Percentiles rank a stretch among this genome's conserved stretches.
phyloP scores from a whole-genome alignment of 176 grass and related monocot genomes.

The Melocanna baccifera region DNA sequence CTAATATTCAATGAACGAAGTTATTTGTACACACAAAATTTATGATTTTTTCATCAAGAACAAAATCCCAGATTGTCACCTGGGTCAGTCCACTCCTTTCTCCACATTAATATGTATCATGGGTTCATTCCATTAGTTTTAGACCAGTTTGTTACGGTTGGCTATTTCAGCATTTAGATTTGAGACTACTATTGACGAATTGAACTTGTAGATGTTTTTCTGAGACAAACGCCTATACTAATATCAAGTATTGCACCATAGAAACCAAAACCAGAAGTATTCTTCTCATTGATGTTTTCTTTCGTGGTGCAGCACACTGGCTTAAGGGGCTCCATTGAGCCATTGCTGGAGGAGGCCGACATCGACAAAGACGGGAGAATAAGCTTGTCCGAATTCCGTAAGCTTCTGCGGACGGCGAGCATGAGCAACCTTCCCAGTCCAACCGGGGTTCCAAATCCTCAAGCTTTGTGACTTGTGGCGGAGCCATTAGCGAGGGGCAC shows the following conservation, averaged over 20 bases:
- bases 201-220: neutral
- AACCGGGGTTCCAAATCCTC: conserved; percentile 47
- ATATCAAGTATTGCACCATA: neutral
- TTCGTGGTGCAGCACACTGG: conserved; percentile 66
- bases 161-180: conserved; percentile 11
- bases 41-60: neutral
- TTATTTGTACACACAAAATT: neutral
- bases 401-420: conserved; percentile 84
- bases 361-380: conserved; percentile 88
- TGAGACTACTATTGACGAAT: neutral
- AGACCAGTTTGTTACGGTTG: neutral
- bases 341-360: conserved; percentile 79
- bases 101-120: neutral
- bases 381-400: conserved; percentile 81
- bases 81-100: neutral
- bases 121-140: neutral
- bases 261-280: neutral
- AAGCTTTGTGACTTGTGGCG: conserved; percentile 21
- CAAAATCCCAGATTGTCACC: neutral
- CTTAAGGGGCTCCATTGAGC: conserved; percentile 80
- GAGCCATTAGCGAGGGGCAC: neutral
- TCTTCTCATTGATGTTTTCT: conserved; percentile 34
- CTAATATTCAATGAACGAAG: conserved; percentile 1
- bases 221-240: neutral
- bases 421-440: conserved; percentile 87